A percentile compares a stretch with the other conserved stretches of the same genome.
Conservation (phyloP, 257 asterid species). For the Verbena officinalis region DNA sequence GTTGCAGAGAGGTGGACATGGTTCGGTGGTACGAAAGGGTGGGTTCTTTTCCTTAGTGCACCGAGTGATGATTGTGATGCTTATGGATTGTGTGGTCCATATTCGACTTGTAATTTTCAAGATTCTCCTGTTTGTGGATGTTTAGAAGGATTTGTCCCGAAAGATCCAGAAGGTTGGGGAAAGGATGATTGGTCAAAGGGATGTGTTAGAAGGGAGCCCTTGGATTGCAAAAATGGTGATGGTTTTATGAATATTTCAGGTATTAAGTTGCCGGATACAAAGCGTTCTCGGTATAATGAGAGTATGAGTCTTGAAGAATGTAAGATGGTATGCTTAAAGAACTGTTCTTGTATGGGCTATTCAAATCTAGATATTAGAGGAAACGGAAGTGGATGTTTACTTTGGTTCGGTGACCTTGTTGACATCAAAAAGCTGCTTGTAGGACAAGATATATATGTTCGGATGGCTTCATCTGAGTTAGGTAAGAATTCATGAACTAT, state of each 20-base stretch:
- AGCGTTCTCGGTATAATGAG: constrained; percentile 25
- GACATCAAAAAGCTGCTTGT: constrained; percentile 31
- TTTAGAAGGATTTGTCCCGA: constrained; percentile 32
- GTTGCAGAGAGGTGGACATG: constrained; percentile 34
- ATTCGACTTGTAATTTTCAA: constrained; percentile 19
- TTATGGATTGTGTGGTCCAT: constrained; percentile 31
- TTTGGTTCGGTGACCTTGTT: constrained; percentile 40
- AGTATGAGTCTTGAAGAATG: constrained; percentile 37
- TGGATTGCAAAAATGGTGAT: constrained; percentile 33
- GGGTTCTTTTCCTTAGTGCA: constrained; percentile 27
- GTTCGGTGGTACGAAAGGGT: constrained; percentile 24
- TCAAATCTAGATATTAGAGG: constrained; percentile 31
- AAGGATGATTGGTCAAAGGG: constrained; percentile 35
- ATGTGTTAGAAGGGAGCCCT: constrained; percentile 28
- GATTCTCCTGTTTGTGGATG: constrained; percentile 39
- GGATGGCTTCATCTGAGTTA: constrained; percentile 37
- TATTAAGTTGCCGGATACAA: constrained; percentile 37
- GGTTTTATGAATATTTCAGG: constrained; percentile 31
- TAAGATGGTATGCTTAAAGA: constrained; percentile 31
- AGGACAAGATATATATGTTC: constrained; percentile 38
- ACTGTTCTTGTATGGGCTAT: constrained; percentile 44
- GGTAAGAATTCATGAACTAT: constrained; percentile 1
- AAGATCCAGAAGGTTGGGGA: constrained; percentile 29
- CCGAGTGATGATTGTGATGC: constrained; percentile 38
- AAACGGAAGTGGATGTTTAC: constrained; percentile 32